These are phyloP conservation scores for Ananas comosus DNA, from an alignment of 176 grass and related monocot species.

Conservation along the genomic window DNA sequence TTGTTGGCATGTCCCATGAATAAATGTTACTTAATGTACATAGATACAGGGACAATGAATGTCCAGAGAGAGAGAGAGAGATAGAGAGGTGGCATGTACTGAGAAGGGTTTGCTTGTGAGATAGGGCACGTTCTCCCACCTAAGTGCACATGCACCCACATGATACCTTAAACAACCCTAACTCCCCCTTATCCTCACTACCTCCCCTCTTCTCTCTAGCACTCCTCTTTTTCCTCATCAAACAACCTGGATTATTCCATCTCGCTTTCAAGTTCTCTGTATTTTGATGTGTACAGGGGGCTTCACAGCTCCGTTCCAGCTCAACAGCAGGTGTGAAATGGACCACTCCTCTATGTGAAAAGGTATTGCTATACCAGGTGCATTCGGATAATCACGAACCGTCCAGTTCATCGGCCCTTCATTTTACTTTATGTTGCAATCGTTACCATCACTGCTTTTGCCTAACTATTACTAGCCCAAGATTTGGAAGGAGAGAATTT, in stretches of 20 bases:
- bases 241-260: slow-evolving; percentile 4
- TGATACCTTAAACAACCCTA: background rate
- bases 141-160: slow-evolving; percentile 3
- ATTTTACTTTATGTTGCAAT: no score
- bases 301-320: background rate
- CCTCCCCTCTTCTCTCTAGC: background rate
- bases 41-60: background rate
- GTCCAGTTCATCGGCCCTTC: no score
- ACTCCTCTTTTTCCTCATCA: background rate
- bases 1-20: no score
- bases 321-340: background rate
- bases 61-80: background rate
- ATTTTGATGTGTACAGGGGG: background rate
- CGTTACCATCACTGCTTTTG: no score
- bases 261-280: background rate
- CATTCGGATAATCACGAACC: no score
- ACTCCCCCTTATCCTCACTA: background rate
- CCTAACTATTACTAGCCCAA: no score
- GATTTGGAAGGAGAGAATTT: no score
- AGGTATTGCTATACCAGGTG: background rate
- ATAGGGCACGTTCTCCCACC: slow-evolving; percentile 1
- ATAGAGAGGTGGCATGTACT: background rate
- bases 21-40: no score
- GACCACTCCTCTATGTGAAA: background rate
- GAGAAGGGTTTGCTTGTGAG: background rate